phyloP scores from a whole-genome alignment of 495 filamentous ascomycete genomes.

The Penicillium desertorum region DNA sequence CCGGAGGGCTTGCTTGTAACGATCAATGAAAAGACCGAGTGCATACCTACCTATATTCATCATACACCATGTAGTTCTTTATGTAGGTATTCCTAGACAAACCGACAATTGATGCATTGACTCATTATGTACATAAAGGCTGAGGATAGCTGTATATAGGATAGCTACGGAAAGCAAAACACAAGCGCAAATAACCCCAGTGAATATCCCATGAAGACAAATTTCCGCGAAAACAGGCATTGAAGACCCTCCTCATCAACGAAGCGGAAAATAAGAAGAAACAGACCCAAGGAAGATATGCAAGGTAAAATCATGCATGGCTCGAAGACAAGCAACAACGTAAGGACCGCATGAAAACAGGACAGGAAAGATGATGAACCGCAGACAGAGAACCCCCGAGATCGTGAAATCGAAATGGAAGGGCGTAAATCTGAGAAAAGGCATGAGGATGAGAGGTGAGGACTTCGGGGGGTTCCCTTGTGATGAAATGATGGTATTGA shows the following conservation, averaged over 20 bases:
- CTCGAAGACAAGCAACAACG: background rate
- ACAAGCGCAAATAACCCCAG: background rate
- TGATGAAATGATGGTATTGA: background rate
- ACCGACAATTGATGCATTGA: background rate
- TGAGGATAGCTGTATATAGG: background rate
- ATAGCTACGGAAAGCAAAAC: background rate
- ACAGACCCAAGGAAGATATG: background rate
- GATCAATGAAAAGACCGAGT: too few species aligned
- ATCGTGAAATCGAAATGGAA: background rate
- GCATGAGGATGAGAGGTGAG: background rate
- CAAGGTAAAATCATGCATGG: background rate
- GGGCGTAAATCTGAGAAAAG: background rate
- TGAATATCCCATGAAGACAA: conserved; percentile 3
- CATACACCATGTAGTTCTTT: too few species aligned
- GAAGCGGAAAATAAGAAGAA: too few species aligned
- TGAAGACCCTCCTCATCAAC: background rate
- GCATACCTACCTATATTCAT: too few species aligned
- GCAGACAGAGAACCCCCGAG: conserved; percentile 1
- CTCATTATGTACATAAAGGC: background rate
- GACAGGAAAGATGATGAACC: background rate
- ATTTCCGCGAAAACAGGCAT: background rate
- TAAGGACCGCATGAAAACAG: background rate
- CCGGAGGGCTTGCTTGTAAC: background rate
- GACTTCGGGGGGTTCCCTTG: background rate
- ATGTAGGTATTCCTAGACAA: background rate